Evolutionary conservation across 139 green algal species (phyloP).

Genomic region (Chlorella ohadii): DNA sequence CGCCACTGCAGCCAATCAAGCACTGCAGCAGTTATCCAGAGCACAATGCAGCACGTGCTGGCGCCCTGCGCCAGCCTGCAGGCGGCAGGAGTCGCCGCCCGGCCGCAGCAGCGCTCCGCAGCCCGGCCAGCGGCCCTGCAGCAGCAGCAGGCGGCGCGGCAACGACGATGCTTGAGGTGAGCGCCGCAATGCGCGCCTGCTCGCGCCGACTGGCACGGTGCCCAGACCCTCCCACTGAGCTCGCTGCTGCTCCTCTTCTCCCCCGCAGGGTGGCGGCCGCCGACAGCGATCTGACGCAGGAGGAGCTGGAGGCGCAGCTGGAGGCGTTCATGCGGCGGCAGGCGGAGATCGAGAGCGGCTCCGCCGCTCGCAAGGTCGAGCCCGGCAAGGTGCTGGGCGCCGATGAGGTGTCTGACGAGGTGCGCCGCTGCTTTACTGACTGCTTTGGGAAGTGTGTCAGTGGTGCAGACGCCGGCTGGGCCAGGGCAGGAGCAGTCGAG

Average conservation of each 20-base stretch:
- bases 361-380: constrained; percentile 18
- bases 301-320: constrained; percentile 82
- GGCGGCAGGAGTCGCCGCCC: neutral
- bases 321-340: constrained; percentile 88
- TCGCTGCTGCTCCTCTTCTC: no score
- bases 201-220: neutral
- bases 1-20: neutral
- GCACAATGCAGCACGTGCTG: neutral
- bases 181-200: neutral
- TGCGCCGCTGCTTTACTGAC: neutral
- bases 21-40: neutral
- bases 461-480: neutral
- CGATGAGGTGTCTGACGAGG: constrained; percentile 65
- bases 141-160: constrained; percentile 11
- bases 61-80: constrained; percentile 6
- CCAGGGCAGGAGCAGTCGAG: no score
- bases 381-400: constrained; percentile 54
- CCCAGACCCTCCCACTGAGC: neutral
- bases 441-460: neutral
- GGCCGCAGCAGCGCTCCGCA: neutral
- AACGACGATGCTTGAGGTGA: constrained; percentile 1
- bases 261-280: constrained; percentile 2
- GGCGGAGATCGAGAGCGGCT: constrained; percentile 82
- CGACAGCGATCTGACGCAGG: constrained; percentile 44
- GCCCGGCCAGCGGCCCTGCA: neutral